These are phyloP conservation scores for Cyclaneusma minus DNA, from an alignment of 2,329 filamentous ascomycete species.

Conservation along the genomic window DNA sequence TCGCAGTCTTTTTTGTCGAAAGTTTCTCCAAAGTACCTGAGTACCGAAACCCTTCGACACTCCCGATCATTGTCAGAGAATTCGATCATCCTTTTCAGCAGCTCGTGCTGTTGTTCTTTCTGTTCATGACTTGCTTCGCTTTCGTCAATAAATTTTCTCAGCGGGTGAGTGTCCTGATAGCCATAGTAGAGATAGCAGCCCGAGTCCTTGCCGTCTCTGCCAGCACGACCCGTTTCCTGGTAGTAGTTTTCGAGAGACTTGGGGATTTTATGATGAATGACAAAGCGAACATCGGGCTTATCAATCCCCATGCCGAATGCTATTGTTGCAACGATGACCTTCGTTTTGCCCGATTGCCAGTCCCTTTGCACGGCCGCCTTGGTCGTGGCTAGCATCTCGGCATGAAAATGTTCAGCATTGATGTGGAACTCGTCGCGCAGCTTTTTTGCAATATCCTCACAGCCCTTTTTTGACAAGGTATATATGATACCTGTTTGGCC, in stretches of 20 bases:
- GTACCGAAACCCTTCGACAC: constrained; percentile 74
- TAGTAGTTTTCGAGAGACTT: constrained; percentile 98
- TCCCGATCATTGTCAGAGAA: constrained; percentile 84
- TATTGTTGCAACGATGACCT: constrained; percentile 94
- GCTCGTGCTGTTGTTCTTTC: constrained; percentile 68
- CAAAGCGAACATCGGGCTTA: constrained; percentile 90
- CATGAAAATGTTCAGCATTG: constrained; percentile 73
- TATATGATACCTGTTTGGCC: constrained; percentile 83
- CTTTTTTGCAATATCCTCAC: constrained; percentile 63
- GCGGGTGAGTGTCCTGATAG: constrained; percentile 57
- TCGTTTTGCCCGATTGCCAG: constrained; percentile 68
- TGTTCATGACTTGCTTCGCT: constrained; percentile 63
- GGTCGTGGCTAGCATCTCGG: constrained; percentile 50
- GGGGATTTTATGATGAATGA: constrained; percentile 82
- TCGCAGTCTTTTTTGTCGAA: constrained; percentile 61
- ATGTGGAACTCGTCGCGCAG: constrained; percentile 48
- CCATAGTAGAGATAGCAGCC: constrained; percentile 84
- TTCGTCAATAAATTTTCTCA: constrained; percentile 72
- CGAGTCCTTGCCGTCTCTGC: constrained; percentile 74
- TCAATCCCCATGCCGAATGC: constrained; percentile 99
- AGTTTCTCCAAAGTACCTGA: constrained; percentile 85
- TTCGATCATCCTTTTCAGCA: constrained; percentile 72
- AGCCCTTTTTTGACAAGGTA: constrained; percentile 70
- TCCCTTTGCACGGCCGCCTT: constrained; percentile 58
- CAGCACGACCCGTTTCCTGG: constrained; percentile 90